These are phyloP conservation scores for Syncephalastrum contaminatum DNA, from an alignment of 371 early-diverging fungal genomes.

Conservation along the genomic window DNA sequence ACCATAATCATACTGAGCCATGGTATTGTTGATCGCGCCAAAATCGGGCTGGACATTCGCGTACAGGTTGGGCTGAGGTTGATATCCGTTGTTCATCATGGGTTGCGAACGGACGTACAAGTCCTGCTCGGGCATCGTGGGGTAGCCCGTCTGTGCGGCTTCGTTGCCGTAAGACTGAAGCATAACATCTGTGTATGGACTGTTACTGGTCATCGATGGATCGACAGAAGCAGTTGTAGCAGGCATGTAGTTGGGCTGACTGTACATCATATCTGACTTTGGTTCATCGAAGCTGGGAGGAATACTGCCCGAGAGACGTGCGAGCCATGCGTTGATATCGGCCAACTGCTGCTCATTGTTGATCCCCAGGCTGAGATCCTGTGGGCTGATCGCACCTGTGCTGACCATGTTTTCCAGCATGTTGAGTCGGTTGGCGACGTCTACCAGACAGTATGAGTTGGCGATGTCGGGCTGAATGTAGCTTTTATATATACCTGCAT, in stretches of 20 bases:
- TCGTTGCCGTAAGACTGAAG: conserved; percentile 17
- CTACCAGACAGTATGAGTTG: conserved; percentile 20
- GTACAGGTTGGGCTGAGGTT: neutral
- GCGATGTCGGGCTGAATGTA: neutral
- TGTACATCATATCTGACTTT: no score
- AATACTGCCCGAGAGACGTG: conserved; percentile 18
- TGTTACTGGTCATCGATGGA: neutral
- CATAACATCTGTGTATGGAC: conserved; percentile 11
- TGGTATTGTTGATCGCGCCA: neutral
- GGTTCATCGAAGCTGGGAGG: conserved; percentile 1
- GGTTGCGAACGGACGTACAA: conserved; percentile 23
- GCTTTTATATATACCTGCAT: conserved; percentile 13
- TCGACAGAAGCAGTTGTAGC: neutral
- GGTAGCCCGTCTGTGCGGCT: neutral
- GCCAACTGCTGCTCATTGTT: conserved; percentile 35
- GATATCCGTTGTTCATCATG: conserved; percentile 2
- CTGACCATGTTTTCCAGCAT: conserved; percentile 18
- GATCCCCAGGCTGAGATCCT: conserved; percentile 28
- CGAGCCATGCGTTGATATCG: conserved; percentile 41
- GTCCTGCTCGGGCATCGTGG: conserved; percentile 17
- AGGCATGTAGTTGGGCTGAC: conserved; percentile 1
- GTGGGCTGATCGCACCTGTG: conserved; percentile 16
- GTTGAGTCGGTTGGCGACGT: conserved; percentile 37
- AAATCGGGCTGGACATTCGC: conserved; percentile 6
- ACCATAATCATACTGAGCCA: neutral